Evolutionary conservation across 2,329 filamentous ascomycete genomes (phyloP).

Genomic region (Phaeomoniella chlamydospora): DNA sequence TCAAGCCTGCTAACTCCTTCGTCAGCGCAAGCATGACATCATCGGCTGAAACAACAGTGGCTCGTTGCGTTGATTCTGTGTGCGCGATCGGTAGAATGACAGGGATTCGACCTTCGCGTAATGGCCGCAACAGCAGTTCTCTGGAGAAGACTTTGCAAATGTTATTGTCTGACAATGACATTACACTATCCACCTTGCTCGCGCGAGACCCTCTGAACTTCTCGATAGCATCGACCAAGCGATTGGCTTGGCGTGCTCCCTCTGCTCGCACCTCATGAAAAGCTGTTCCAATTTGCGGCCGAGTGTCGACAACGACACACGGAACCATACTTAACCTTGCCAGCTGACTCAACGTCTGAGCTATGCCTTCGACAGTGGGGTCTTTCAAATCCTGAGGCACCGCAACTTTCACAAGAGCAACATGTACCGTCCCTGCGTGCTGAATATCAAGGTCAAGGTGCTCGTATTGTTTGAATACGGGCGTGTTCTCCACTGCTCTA

Average conservation of each 20-base stretch:
- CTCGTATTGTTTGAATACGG: slow-evolving; percentile 41
- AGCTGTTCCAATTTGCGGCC: slow-evolving; percentile 25
- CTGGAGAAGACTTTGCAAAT: slow-evolving; percentile 24
- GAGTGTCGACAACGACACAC: slow-evolving; percentile 65
- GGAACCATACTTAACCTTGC: slow-evolving; percentile 67
- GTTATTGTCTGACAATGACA: slow-evolving; percentile 22
- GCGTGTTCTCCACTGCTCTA: slow-evolving; percentile 42
- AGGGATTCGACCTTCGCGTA: slow-evolving; percentile 55
- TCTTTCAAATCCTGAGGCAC: slow-evolving; percentile 58
- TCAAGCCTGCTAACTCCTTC: slow-evolving; percentile 57
- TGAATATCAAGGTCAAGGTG: slow-evolving; percentile 12
- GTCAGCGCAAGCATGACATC: slow-evolving; percentile 66
- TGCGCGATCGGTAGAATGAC: slow-evolving; percentile 55
- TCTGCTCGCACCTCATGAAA: slow-evolving; percentile 24
- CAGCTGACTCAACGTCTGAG: slow-evolving; percentile 71
- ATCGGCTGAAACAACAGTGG: slow-evolving; percentile 36
- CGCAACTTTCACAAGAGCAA: slow-evolving; percentile 76
- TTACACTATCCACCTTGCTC: slow-evolving; percentile 48
- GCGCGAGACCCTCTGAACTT: slow-evolving; percentile 52
- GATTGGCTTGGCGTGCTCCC: slow-evolving; percentile 50
- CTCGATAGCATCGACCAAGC: slow-evolving; percentile 63
- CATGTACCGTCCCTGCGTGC: slow-evolving; percentile 43
- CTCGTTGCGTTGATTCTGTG: slow-evolving; percentile 31
- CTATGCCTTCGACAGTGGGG: slow-evolving; percentile 56
- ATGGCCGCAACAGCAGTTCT: slow-evolving; percentile 46